Base-by-base conservation (phyloP, 495 filamentous ascomycete species). In the Cercophora sp. region DNA sequence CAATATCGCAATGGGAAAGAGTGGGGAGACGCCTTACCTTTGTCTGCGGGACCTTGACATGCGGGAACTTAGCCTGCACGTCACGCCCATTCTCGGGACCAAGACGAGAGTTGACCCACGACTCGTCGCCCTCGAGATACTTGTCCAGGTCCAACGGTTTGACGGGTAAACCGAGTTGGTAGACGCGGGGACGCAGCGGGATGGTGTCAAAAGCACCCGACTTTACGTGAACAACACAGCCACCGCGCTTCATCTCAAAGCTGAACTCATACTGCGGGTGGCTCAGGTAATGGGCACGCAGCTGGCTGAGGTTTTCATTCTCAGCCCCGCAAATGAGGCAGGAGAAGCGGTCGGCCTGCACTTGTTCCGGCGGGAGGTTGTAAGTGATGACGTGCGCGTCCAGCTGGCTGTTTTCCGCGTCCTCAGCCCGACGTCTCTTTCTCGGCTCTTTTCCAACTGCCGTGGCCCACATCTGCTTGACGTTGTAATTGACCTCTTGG, bases 401-500 rank as follows among this genome's bases (percentile, higher is more conserved):
- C 0, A 44, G 20, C 29, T 61, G 61, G 9, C 58, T 54, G n/a
- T 53, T 57, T 40, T 68, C 66, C 6, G 64, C 60, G 5, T 52
- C 49, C n/a, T 8, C 15, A 5, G 56, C 46, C 55, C 70, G 66
- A 49, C 65, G 62, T 23, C 60, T 69, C 49, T 75, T 77, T 18
- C 66, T 70, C 8, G 62, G 62, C 34, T 75, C 70, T 55, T 69
- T 76, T 3, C 75, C 75, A 25, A 74, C 63, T 10, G 71, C 70
- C 40, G 64, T 75, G 51, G 70, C 71, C 61, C 70, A 76, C 25
- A 79, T 59, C 16, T 73, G 52, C 54, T 75, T 78, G 34, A 79
- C 55, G 48, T 81, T 79, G 54, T 81, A 81, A 27, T 75, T 79
- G 48, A 76, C 60, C 63, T 74, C 62, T 31, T 65, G 50, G 51